Evolutionary conservation across 805 yeast species (phyloP).

Genomic region (Metschnikowia kofuensis): DNA sequence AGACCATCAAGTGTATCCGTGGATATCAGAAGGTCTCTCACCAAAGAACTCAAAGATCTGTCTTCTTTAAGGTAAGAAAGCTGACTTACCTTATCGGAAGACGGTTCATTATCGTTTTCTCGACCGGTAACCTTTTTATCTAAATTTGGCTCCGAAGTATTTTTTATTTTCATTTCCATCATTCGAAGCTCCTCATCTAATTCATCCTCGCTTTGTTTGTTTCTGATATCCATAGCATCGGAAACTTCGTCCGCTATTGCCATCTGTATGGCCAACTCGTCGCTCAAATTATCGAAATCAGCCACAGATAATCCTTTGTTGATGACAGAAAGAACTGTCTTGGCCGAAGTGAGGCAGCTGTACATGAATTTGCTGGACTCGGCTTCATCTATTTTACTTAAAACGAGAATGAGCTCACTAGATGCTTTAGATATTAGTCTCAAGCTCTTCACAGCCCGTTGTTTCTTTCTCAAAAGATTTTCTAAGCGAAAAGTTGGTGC

Average conservation of each 20-base stretch:
- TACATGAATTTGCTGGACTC: conserved; percentile 25
- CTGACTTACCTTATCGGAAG: background rate
- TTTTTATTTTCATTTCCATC: conserved; percentile 18
- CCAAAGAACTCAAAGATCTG: background rate
- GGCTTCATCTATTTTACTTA: conserved; percentile 37
- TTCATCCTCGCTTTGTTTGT: conserved; percentile 22
- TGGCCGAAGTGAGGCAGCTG: conserved; percentile 26
- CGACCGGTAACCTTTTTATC: background rate
- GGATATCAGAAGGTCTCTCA: background rate
- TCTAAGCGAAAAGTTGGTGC: conserved; percentile 20
- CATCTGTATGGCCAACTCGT: conserved; percentile 31
- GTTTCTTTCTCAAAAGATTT: conserved; percentile 17
- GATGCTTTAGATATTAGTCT: conserved; percentile 17
- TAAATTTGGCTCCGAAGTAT: background rate
- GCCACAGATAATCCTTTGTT: conserved; percentile 27
- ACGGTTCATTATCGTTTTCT: background rate
- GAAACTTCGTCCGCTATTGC: conserved; percentile 26
- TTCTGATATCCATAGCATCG: conserved; percentile 19
- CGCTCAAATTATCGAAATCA: conserved; percentile 26
- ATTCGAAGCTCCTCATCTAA: conserved; percentile 29
- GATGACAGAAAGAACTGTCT: conserved; percentile 25
- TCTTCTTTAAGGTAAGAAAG: too few relatives aligned
- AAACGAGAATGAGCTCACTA: conserved; percentile 22
- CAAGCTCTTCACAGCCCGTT: conserved; percentile 17
- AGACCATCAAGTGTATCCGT: background rate